Conservation (phyloP, 352 stramenopile genomes). For the Phytophthora pinifolia region DNA sequence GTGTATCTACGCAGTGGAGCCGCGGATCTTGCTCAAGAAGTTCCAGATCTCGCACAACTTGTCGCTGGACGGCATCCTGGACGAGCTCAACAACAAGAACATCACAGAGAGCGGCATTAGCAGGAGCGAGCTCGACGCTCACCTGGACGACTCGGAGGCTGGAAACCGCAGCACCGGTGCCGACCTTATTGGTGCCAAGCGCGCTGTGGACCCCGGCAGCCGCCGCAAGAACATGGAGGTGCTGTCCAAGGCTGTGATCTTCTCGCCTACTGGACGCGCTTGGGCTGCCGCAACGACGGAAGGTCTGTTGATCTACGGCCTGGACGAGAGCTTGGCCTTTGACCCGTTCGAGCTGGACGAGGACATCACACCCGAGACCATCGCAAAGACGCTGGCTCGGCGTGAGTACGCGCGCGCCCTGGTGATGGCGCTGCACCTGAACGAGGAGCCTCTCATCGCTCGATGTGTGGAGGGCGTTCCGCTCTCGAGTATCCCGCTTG, state of each 20-base stretch:
- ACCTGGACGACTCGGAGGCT: constrained; percentile 43
- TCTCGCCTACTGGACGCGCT: constrained; percentile 96
- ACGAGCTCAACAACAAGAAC: constrained; percentile 94
- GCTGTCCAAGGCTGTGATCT: constrained; percentile 92
- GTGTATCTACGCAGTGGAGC: constrained; percentile 98
- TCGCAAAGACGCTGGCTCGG: constrained; percentile 85
- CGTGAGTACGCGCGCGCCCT: constrained; percentile 93
- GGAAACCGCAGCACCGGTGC: constrained; percentile 30
- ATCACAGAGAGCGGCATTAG: constrained; percentile 76
- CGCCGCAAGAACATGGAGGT: constrained; percentile 86
- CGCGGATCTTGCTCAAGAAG: constrained; percentile 98
- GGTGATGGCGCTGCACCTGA: constrained; percentile 96
- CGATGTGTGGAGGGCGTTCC: constrained; percentile 92
- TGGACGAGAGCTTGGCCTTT: constrained; percentile 97
- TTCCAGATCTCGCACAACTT: constrained; percentile 99
- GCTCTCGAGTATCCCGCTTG: constrained; percentile 87
- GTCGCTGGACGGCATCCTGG: constrained; percentile 95
- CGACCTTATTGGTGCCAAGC: constrained; percentile 77
- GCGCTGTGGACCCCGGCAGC: constrained; percentile 93
- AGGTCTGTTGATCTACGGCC: constrained; percentile 96
- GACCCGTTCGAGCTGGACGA: constrained; percentile 99
- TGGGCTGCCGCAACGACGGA: constrained; percentile 97
- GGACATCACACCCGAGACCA: constrained; percentile 94
- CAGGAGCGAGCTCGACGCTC: constrained; percentile 72
- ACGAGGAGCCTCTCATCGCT: constrained; percentile 94